phyloP scores from a whole-genome alignment of 345 rosid species.

The Dimocarpus longan region DNA sequence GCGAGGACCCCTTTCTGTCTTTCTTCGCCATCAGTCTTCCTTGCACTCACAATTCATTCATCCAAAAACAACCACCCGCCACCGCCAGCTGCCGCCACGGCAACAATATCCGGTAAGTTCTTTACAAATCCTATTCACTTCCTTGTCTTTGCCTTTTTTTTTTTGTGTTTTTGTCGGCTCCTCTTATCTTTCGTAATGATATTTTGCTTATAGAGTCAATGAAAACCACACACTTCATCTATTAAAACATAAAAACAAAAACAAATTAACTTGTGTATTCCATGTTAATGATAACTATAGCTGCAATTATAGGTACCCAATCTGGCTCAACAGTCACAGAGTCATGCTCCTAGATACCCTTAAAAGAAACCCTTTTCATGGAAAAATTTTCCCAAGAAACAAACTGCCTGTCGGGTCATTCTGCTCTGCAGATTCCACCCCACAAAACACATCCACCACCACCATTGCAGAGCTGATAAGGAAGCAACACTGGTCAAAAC shows the following conservation, averaged over 20 bases:
- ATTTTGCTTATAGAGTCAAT: not conserved
- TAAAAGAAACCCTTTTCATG: conserved; percentile 7
- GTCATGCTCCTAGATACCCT: not conserved
- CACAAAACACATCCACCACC: conserved; percentile 18
- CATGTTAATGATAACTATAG: not conserved
- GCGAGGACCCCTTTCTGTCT: not conserved
- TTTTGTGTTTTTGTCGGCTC: not conserved
- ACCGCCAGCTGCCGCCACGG: not conserved
- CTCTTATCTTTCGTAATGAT: not conserved
- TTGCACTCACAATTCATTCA: not conserved
- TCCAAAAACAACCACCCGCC: not conserved
- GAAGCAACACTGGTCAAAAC: conserved; percentile 67
- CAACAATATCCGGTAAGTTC: not conserved
- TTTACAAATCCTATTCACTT: not conserved
- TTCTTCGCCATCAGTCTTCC: no score
- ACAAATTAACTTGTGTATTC: not conserved
- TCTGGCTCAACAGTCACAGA: not conserved
- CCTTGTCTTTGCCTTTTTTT: not conserved
- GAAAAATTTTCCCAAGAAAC: conserved; percentile 19
- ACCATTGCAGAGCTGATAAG: conserved; percentile 45
- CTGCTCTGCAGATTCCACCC: conserved; percentile 20
- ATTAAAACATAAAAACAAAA: not conserved
- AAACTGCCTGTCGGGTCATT: conserved; percentile 23
- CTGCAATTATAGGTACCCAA: not conserved
- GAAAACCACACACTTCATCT: not conserved